Conservation (phyloP, 2,329 filamentous ascomycete genomes). For the Fusarium cyanostomum region DNA sequence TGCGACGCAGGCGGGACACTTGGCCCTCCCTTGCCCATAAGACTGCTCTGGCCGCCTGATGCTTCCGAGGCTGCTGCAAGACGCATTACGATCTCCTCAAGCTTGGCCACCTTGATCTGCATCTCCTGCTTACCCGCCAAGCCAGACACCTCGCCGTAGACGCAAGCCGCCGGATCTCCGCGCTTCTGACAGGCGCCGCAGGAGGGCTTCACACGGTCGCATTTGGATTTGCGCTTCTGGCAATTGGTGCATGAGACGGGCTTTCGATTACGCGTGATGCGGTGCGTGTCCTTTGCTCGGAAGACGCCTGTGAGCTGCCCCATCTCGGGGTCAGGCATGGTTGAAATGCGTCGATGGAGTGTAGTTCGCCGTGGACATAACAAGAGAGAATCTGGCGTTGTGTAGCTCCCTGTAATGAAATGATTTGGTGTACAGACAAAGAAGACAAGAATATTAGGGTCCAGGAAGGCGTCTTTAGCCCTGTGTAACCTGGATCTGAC, state of each 20-base stretch:
- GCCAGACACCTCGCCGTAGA: slow-evolving; percentile 41
- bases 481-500: background rate
- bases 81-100: slow-evolving; percentile 54
- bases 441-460: background rate
- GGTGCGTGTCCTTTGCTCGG: slow-evolving; percentile 47
- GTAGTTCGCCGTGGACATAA: too few relatives aligned
- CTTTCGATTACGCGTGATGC: slow-evolving; percentile 52
- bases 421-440: background rate
- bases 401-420: too few relatives aligned
- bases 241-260: slow-evolving; percentile 55
- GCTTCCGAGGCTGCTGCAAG: slow-evolving; percentile 41
- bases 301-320: slow-evolving; percentile 48
- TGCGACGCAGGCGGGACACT: background rate
- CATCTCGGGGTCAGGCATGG: slow-evolving; percentile 39
- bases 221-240: slow-evolving; percentile 55
- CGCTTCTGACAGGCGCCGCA: slow-evolving; percentile 54
- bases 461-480: background rate
- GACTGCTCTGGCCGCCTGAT: background rate
- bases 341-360: too few relatives aligned
- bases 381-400: too few relatives aligned
- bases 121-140: slow-evolving; percentile 46
- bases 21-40: background rate
- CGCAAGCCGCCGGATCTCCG: slow-evolving; percentile 47
- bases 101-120: slow-evolving; percentile 51
- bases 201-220: slow-evolving; percentile 51